Evolutionary conservation across 2,329 filamentous ascomycete species (phyloP).

Genomic region (Neodidymelliopsis sp.): DNA sequence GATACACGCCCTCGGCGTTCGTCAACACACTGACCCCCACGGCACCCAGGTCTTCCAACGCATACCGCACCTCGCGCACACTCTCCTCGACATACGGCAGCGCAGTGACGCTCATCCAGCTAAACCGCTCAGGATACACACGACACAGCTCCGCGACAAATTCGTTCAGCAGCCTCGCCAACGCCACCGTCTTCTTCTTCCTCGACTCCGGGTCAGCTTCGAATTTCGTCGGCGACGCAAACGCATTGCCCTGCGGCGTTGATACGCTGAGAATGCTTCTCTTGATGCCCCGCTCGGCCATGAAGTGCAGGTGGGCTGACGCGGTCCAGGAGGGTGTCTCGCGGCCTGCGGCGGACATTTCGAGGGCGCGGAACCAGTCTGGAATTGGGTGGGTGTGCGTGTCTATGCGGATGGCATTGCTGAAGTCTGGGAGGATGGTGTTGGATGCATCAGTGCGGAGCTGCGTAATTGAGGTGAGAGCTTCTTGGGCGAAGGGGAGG

Average conservation of each 20-base stretch:
- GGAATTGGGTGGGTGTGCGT: slow-evolving; percentile 49
- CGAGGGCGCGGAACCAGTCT: slow-evolving; percentile 43
- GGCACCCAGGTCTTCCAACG: slow-evolving; percentile 38
- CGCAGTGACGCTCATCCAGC: slow-evolving; percentile 37
- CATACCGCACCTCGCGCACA: slow-evolving; percentile 41
- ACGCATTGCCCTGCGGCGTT: slow-evolving; percentile 48
- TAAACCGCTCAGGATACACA: slow-evolving; percentile 38
- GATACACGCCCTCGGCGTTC: slow-evolving; percentile 46
- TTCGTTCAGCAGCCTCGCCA: slow-evolving; percentile 48
- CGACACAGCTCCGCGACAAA: slow-evolving; percentile 35
- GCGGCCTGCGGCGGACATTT: slow-evolving; percentile 44
- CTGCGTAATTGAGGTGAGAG: slow-evolving; percentile 36
- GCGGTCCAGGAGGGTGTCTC: slow-evolving; percentile 44
- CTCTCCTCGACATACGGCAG: slow-evolving; percentile 42
- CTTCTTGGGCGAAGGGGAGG: slow-evolving; percentile 41
- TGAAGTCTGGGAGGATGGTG: slow-evolving; percentile 19
- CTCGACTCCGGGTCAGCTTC: slow-evolving; percentile 14
- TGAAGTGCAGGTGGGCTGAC: slow-evolving; percentile 42
- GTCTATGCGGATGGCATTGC: slow-evolving; percentile 39
- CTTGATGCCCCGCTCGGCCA: slow-evolving; percentile 37
- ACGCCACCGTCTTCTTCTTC: slow-evolving; percentile 37
- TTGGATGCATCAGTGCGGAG: slow-evolving; percentile 23
- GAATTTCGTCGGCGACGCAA: slow-evolving; percentile 13
- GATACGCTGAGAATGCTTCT: slow-evolving; percentile 43
- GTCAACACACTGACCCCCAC: slow-evolving; percentile 44